Conservation (phyloP, 2,329 filamentous ascomycete genomes). For the Xylariaceae sp. region DNA sequence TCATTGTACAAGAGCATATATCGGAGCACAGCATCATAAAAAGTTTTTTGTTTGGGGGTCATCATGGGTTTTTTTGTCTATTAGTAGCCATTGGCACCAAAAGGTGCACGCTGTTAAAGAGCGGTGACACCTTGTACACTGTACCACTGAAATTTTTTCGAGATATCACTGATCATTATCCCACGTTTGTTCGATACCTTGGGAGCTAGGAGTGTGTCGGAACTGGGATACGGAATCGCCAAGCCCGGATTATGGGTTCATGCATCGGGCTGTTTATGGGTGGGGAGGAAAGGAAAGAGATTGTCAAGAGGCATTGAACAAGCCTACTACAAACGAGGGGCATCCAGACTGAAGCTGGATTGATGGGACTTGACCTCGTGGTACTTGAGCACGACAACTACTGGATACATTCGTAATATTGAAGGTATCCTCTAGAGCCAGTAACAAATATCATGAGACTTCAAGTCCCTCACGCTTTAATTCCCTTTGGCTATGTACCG, state of each 20-base stretch:
- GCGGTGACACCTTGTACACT: conserved; percentile 11
- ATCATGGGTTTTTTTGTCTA: conserved; percentile 28
- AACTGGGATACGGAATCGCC: conserved; percentile 16
- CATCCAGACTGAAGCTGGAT: conserved; percentile 24
- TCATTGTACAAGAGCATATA: conserved; percentile 48
- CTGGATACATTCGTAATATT: too few relatives aligned
- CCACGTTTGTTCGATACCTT: conserved; percentile 26
- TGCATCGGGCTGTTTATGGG: conserved; percentile 6
- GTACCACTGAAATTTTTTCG: conserved; percentile 26
- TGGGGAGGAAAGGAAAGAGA: conserved; percentile 5
- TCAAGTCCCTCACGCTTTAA: too few relatives aligned
- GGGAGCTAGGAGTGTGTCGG: conserved; percentile 18
- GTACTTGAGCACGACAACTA: too few relatives aligned
- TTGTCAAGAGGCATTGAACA: conserved; percentile 4
- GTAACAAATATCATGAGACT: too few relatives aligned
- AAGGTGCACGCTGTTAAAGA: conserved; percentile 12
- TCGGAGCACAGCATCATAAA: conserved; percentile 49
- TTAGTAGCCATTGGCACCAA: conserved; percentile 30
- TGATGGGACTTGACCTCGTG: conserved; percentile 29
- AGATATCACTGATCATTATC: conserved; percentile 30
- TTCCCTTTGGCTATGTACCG: too few relatives aligned
- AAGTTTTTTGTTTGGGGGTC: conserved; percentile 26
- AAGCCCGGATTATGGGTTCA: conserved; percentile 9
- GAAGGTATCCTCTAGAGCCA: too few relatives aligned
- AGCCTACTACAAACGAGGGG: conserved; percentile 15